These are phyloP conservation scores for Pichia paraexigua DNA, from an alignment of 805 yeast species.

Conservation along the genomic window DNA sequence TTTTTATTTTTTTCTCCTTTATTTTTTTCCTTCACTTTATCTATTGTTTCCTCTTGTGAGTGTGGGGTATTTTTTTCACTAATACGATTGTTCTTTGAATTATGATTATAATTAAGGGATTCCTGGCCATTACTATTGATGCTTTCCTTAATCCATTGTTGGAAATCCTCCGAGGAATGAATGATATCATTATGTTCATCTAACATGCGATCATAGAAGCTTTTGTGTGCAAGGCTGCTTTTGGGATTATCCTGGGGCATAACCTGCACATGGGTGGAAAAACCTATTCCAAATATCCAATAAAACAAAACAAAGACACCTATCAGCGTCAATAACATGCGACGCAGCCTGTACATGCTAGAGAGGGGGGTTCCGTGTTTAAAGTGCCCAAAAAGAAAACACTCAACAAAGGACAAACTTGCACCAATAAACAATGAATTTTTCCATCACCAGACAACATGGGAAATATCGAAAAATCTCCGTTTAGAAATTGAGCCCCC, in stretches of 20 bases:
- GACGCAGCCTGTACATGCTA: neutral
- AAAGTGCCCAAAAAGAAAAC: neutral
- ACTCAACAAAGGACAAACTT: too few relatives aligned
- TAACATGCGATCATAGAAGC: slow-evolving; percentile 6
- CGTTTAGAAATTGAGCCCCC: neutral
- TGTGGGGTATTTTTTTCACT: neutral
- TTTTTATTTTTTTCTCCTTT: neutral
- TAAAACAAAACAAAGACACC: neutral
- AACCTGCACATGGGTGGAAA: neutral
- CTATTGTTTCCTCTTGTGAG: neutral
- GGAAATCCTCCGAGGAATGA: neutral
- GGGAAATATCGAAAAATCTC: neutral
- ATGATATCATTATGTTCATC: neutral
- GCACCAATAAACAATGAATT: too few relatives aligned
- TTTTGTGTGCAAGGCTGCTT: neutral
- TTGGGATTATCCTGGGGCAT: neutral
- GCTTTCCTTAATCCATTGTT: neutral
- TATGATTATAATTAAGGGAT: neutral
- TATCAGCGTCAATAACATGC: neutral
- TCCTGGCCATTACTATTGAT: neutral
- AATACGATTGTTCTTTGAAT: neutral
- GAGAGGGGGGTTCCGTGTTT: neutral
- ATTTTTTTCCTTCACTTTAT: neutral
- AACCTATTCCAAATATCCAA: neutral
- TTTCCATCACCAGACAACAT: neutral